Evolutionary conservation across 371 early-diverging fungal genomes (phyloP).

Genomic region (Mucor mucedo): DNA sequence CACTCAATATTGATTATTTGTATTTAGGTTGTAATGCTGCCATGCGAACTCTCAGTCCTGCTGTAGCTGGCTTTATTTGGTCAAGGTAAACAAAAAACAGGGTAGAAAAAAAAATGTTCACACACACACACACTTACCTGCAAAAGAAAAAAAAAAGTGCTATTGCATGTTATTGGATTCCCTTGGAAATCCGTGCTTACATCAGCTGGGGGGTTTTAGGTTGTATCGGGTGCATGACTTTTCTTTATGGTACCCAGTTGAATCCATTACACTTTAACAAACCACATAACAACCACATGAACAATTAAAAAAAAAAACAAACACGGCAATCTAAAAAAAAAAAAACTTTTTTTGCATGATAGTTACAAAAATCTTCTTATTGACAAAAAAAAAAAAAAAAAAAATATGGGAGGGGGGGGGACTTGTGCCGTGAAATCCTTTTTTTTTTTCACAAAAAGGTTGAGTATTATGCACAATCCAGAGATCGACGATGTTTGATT

Average conservation of each 20-base stretch:
- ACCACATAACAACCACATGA: background rate
- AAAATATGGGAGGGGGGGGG: too few species aligned
- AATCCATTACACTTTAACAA: slow-evolving; percentile 14
- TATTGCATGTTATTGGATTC: slow-evolving; percentile 13
- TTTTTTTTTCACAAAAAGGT: too few species aligned
- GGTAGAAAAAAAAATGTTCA: background rate
- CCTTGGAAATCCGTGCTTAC: slow-evolving; percentile 23
- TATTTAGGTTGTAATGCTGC: slow-evolving; percentile 43
- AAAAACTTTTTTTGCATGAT: too few species aligned
- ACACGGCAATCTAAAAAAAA: too few species aligned
- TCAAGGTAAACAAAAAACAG: slow-evolving; percentile 26
- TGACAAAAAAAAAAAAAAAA: too few species aligned
- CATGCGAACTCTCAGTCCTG: slow-evolving; percentile 47
- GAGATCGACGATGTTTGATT: too few species aligned
- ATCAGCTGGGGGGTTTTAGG: slow-evolving; percentile 24
- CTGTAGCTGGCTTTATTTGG: slow-evolving; percentile 48
- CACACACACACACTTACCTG: background rate
- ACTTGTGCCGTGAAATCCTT: too few species aligned
- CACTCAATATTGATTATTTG: background rate
- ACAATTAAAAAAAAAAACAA: too few species aligned
- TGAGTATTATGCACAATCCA: too few species aligned
- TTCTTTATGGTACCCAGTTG: slow-evolving; percentile 15
- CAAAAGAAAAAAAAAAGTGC: slow-evolving; percentile 2
- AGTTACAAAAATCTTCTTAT: too few species aligned
- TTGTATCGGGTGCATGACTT: slow-evolving; percentile 19